Evolutionary conservation across 768 basidiomycete genomes (phyloP).

Genomic region (Trametes villosa): DNA sequence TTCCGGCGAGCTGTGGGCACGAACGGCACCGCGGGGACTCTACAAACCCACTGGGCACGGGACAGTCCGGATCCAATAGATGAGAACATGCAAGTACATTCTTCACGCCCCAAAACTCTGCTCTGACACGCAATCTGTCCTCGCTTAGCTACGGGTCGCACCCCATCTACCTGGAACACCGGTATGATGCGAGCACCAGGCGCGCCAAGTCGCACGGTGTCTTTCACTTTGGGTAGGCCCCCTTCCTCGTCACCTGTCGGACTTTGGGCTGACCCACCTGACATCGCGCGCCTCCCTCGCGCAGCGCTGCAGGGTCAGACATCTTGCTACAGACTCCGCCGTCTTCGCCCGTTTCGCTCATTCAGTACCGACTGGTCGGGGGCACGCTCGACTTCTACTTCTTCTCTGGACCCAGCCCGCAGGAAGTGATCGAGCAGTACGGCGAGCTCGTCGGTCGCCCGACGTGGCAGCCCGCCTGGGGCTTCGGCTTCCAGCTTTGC

Average conservation of each 20-base stretch:
- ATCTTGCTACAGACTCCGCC: slow-evolving; percentile 67
- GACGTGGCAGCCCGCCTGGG: slow-evolving; percentile 74
- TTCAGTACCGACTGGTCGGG: slow-evolving; percentile 76
- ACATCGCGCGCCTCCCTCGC: background rate
- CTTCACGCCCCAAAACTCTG: slow-evolving; percentile 10
- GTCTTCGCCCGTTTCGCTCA: slow-evolving; percentile 55
- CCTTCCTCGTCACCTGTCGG: background rate
- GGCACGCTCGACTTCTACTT: slow-evolving; percentile 83
- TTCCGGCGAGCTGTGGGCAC: slow-evolving; percentile 64
- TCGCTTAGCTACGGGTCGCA: slow-evolving; percentile 63
- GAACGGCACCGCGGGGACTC: slow-evolving; percentile 52
- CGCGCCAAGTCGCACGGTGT: slow-evolving; percentile 73
- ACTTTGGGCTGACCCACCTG: slow-evolving; percentile 11
- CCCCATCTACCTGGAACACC: slow-evolving; percentile 74
- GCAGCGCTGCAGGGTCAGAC: slow-evolving; percentile 70
- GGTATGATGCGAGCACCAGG: slow-evolving; percentile 55
- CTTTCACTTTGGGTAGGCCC: slow-evolving; percentile 64
- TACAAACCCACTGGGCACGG: slow-evolving; percentile 72
- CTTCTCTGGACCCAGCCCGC: slow-evolving; percentile 56
- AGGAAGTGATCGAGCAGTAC: slow-evolving; percentile 72
- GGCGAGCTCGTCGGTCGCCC: slow-evolving; percentile 68
- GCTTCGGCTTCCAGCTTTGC: slow-evolving; percentile 80
- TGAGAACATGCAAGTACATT: slow-evolving; percentile 58
- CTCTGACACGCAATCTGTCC: background rate
- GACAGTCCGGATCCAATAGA: slow-evolving; percentile 67